Evolutionary conservation across 345 rosid genomes (phyloP).

Genomic region (Hypericum perforatum): DNA sequence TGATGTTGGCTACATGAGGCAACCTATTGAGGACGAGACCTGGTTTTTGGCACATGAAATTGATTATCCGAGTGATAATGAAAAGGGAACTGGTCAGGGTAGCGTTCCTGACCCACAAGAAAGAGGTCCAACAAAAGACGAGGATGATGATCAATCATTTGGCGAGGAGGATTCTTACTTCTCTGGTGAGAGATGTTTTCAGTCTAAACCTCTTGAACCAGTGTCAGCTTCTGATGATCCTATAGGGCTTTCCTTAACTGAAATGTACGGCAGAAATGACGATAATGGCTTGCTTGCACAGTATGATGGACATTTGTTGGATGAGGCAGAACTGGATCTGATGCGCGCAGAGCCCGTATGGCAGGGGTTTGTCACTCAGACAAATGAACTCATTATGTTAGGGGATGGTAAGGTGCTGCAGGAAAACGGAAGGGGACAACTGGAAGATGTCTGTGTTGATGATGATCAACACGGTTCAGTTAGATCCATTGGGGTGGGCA

Average conservation of each 20-base stretch:
- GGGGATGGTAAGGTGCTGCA: conserved; percentile 42
- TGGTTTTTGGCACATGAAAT: conserved; percentile 99
- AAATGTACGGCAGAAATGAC: conserved; percentile 49
- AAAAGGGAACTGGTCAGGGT: conserved; percentile 70
- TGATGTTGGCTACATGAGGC: conserved; percentile 95
- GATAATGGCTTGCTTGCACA: conserved; percentile 56
- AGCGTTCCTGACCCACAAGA: conserved; percentile 83
- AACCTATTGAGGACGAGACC: conserved; percentile 94
- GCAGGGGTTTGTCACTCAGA: conserved; percentile 90
- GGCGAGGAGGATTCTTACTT: conserved; percentile 93
- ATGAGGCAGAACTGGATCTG: conserved; percentile 65
- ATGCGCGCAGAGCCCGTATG: conserved; percentile 87
- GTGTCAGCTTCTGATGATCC: conserved; percentile 65
- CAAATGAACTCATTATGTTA: conserved; percentile 55
- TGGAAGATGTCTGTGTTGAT: conserved; percentile 55
- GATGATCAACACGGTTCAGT: conserved; percentile 91
- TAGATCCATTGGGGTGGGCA: conserved; percentile 95
- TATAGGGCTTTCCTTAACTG: conserved; percentile 50
- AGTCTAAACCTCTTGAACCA: conserved; percentile 51
- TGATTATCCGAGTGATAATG: conserved; percentile 97
- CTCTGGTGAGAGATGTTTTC: conserved; percentile 78
- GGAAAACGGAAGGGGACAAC: conserved; percentile 36
- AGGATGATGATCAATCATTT: conserved; percentile 83
- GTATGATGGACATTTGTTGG: conserved; percentile 83
- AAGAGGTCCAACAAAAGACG: conserved; percentile 67